Evolutionary conservation across 495 filamentous ascomycete species (phyloP).

Genomic region (Cercophora sp.): DNA sequence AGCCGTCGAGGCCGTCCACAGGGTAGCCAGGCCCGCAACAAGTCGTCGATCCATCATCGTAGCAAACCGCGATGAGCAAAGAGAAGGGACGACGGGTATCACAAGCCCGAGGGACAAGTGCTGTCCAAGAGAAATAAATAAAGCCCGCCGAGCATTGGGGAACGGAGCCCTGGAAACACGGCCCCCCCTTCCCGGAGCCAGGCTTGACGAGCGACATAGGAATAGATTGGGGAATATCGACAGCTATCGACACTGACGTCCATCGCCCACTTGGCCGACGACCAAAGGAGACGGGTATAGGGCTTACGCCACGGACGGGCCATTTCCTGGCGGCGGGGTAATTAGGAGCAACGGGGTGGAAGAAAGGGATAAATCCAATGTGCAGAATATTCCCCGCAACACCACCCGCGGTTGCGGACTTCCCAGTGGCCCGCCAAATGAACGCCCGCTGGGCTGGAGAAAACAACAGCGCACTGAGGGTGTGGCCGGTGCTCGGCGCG

Average conservation of each 20-base stretch:
- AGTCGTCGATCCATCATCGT: slow-evolving; percentile 25
- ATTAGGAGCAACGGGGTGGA: slow-evolving; percentile 24
- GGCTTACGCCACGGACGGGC: slow-evolving; percentile 25
- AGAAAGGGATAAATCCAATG: slow-evolving; percentile 27
- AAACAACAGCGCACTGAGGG: not conserved
- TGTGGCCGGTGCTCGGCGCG: too few relatives aligned
- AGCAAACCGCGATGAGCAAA: slow-evolving; percentile 1
- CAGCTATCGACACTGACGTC: not conserved
- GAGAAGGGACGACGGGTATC: not conserved
- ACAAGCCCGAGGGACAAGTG: slow-evolving; percentile 7
- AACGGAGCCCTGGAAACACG: slow-evolving; percentile 4
- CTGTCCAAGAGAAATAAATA: slow-evolving; percentile 16
- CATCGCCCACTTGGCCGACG: slow-evolving; percentile 2
- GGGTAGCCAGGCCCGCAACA: slow-evolving; percentile 23
- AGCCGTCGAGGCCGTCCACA: slow-evolving; percentile 20
- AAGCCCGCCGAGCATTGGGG: not conserved
- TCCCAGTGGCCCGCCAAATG: slow-evolving; percentile 2
- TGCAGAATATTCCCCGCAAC: slow-evolving; percentile 19
- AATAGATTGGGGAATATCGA: slow-evolving; percentile 20
- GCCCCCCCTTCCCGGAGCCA: slow-evolving; percentile 10
- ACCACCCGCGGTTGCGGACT: slow-evolving; percentile 1
- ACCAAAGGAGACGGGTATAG: too few relatives aligned
- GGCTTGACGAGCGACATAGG: not conserved
- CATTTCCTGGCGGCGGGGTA: slow-evolving; percentile 15
- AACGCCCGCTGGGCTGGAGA: not conserved